Evolutionary conservation across 179 eudicot species (phyloP), one percentile per base, ranked within the genome.

Genomic region (Silene coronaria): DNA sequence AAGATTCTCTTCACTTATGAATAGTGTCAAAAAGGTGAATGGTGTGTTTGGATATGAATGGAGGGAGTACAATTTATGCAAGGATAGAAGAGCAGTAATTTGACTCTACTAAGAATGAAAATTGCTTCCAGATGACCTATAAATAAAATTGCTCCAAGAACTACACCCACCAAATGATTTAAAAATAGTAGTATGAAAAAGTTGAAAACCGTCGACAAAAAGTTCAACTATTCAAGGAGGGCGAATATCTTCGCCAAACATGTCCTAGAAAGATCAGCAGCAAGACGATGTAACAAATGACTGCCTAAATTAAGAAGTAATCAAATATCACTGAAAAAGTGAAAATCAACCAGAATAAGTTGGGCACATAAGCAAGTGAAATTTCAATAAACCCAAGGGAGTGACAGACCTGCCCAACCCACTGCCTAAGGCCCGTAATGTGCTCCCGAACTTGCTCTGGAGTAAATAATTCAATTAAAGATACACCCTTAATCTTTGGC

Each of bases 331-430:
- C 51, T 12, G 51, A 12, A 45, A 45, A 45, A 14, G 32, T 62
- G 67, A 62, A 62, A 62, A 38, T 21, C 71, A 36, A 19, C 55
- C 46, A 67, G 27, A 66, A 17, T 34, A 67, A 6, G 0, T 67
- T 34, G 10, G 71, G 51, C 51, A 22, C 16, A 27, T 27, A 63
- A 30, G 28, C 34, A 69, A 45, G 73, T 22, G 59, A 69, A 46
- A 45, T 14, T 23, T 46, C 10, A 73, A 67, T 22, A 59, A 16
- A 72, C 23, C 4, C 28, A 72, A 42, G 61, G 21, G 48, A 61
- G 72, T 71, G 75, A 84, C 93, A 76, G 62, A 96, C 99, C 99
- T 96, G 99, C 82, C 98, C 98, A 80, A 93, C 92, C 97, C 98
- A 91, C 87, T 80, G 97, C 78, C 99, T 86, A 70, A 96, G 97